A percentile compares a stretch with the other conserved stretches of the same genome.
Evolutionary conservation across 768 basidiomycete species (phyloP).

Genomic region (Auricularia auricula-judae): DNA sequence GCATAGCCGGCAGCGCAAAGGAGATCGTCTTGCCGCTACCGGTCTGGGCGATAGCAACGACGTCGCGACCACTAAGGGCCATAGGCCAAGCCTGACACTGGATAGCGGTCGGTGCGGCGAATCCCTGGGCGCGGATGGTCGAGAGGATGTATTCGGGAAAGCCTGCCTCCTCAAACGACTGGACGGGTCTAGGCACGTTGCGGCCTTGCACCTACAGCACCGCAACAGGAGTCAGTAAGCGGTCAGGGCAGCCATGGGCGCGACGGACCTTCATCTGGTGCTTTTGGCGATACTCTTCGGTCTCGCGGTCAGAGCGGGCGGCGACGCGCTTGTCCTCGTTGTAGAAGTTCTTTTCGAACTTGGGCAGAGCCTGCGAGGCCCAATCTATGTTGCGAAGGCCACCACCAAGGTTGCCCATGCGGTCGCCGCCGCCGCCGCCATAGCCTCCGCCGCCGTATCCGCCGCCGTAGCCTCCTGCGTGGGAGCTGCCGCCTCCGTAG

Average conservation of each 20-base stretch:
- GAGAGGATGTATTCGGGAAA: conserved; percentile 95
- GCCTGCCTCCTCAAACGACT: conserved; percentile 85
- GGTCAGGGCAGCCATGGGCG: not conserved
- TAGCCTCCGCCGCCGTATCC: conserved; percentile 46
- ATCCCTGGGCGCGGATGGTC: conserved; percentile 91
- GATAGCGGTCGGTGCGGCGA: conserved; percentile 82
- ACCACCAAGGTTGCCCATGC: conserved; percentile 73
- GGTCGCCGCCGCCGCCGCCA: conserved; percentile 42
- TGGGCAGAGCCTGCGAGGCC: conserved; percentile 56
- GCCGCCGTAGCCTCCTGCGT: conserved; percentile 32
- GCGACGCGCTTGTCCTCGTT: conserved; percentile 80
- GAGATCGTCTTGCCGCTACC: conserved; percentile 98
- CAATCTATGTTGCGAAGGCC: conserved; percentile 81
- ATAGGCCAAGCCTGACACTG: conserved; percentile 99
- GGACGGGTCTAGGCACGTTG: conserved; percentile 79
- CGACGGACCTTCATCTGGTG: conserved; percentile 77
- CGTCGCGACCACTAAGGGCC: conserved; percentile 88
- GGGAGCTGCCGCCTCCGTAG: conserved; percentile 18
- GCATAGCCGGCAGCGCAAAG: conserved; percentile 97
- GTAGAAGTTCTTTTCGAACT: conserved; percentile 98
- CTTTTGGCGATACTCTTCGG: conserved; percentile 70
- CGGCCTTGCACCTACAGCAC: conserved; percentile 71
- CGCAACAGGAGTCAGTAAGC: conserved; percentile 2
- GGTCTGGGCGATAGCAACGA: conserved; percentile 95
- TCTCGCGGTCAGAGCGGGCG: conserved; percentile 67